These are phyloP conservation scores for Fusarium sp. DNA, from an alignment of 2,329 filamentous ascomycete species.

Conservation along the genomic window DNA sequence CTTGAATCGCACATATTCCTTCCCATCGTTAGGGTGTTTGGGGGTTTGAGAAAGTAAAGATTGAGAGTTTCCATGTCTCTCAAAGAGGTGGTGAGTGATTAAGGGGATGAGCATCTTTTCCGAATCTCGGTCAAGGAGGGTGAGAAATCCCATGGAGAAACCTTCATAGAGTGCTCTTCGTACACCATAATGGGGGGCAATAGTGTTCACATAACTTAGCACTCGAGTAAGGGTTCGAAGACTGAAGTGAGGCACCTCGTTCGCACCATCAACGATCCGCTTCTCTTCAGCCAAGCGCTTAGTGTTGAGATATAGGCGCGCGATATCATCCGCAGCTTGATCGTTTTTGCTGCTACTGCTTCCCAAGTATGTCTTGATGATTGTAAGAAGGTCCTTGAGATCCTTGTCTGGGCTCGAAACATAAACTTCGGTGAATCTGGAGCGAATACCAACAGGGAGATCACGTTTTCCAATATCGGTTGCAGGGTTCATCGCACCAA, in stretches of 20 bases:
- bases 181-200: conserved; percentile 85
- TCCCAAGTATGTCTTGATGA: conserved; percentile 90
- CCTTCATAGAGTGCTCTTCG: conserved; percentile 92
- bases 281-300: conserved; percentile 86
- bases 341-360: conserved; percentile 78
- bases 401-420: conserved; percentile 91
- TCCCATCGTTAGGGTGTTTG: conserved; percentile 80
- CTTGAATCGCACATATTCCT: conserved; percentile 82
- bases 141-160: conserved; percentile 98
- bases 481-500: conserved; percentile 98
- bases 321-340: conserved; percentile 82
- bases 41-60: conserved; percentile 84
- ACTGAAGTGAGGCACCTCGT: conserved; percentile 97
- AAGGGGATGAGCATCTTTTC: conserved; percentile 83
- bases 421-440: conserved; percentile 95
- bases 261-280: conserved; percentile 90
- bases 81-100: conserved; percentile 84
- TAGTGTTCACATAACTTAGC: conserved; percentile 87
- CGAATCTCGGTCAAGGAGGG: conserved; percentile 84
- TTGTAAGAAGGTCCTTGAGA: conserved; percentile 84
- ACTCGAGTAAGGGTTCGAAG: conserved; percentile 92
- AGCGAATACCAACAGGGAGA: conserved; percentile 87
- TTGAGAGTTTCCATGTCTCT: conserved; percentile 74
- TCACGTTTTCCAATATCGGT: conserved; percentile 98
- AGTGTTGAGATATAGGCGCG: conserved; percentile 87